Conservation (phyloP, 352 stramenopile species). For the Pythium phragmiticola region DNA sequence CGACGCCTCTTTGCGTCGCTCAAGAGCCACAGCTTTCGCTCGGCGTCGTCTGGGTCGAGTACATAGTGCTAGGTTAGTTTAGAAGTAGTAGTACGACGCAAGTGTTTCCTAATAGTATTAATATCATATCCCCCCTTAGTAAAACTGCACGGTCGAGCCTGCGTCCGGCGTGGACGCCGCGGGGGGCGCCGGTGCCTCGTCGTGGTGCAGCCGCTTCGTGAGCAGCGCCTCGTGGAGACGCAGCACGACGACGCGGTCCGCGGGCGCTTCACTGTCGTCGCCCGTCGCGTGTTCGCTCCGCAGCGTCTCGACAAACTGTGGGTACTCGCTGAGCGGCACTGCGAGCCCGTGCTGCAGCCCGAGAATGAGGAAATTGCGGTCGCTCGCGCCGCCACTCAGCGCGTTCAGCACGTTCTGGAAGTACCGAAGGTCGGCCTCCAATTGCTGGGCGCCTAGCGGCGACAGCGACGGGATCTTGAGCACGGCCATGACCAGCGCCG, state of each 20-base stretch:
- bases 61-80: not conserved
- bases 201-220: conserved; percentile 31
- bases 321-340: conserved; percentile 14
- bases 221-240: conserved; percentile 29
- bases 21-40: conserved; percentile 48
- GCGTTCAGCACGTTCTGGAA: conserved; percentile 81
- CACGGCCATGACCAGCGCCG: conserved; percentile 49
- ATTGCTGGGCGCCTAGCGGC: conserved; percentile 50
- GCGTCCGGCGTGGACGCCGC: not conserved
- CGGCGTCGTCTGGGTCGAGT: conserved; percentile 18
- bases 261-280: not conserved
- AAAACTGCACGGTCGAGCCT: conserved; percentile 13
- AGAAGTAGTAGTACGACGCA: not conserved
- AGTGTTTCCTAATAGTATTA: not conserved
- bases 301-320: conserved; percentile 8
- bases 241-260: conserved; percentile 9
- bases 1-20: conserved; percentile 66
- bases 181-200: not conserved
- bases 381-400: conserved; percentile 39
- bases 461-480: conserved; percentile 62
- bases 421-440: conserved; percentile 72
- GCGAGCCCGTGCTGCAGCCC: conserved; percentile 19
- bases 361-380: conserved; percentile 41
- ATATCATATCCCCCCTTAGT: conserved; percentile 1
- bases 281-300: not conserved